Percentiles rank a stretch among this genome's conserved stretches.
phyloP scores from a whole-genome alignment of 371 early-diverging fungal species.

The Rhizopus sp. region DNA sequence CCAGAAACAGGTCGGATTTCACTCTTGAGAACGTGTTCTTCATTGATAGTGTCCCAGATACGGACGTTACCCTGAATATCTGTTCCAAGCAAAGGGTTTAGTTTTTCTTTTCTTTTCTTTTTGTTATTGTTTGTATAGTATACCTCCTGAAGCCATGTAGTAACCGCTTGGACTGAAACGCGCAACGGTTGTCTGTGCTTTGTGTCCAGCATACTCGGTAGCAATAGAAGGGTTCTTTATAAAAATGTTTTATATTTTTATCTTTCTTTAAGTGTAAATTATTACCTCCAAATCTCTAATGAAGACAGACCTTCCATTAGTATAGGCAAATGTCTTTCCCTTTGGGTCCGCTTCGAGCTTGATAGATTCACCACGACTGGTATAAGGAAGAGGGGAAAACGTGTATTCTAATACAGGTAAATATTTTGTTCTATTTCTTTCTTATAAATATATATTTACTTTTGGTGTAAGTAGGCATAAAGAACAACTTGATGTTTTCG shows the following conservation, averaged over 20 bases:
- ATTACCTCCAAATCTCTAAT: slow-evolving; percentile 83
- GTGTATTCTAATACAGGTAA: slow-evolving; percentile 51
- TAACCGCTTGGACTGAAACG: slow-evolving; percentile 90
- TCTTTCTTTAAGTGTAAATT: background rate
- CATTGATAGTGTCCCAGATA: slow-evolving; percentile 90
- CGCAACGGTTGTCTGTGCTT: slow-evolving; percentile 79
- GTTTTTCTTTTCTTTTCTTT: background rate
- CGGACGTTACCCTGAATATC: slow-evolving; percentile 89
- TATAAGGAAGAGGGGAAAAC: slow-evolving; percentile 81
- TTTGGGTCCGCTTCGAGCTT: slow-evolving; percentile 86
- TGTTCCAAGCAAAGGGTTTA: slow-evolving; percentile 17
- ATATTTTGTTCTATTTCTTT: background rate
- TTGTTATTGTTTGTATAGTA: background rate
- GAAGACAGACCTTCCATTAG: slow-evolving; percentile 88
- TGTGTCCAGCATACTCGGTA: slow-evolving; percentile 86
- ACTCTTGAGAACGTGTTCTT: slow-evolving; percentile 85
- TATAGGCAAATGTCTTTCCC: slow-evolving; percentile 84
- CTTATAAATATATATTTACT: slow-evolving; percentile 1
- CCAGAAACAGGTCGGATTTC: slow-evolving; percentile 75
- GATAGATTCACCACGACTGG: slow-evolving; percentile 80
- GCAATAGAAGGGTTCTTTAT: slow-evolving; percentile 80
- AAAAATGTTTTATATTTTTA: too few species aligned
- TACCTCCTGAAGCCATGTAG: slow-evolving; percentile 95
- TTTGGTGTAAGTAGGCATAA: slow-evolving; percentile 8
- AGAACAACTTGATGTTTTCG: background rate